Evolutionary conservation across 2,329 filamentous ascomycete genomes (phyloP).

Genomic region (Claviceps digitariae): DNA sequence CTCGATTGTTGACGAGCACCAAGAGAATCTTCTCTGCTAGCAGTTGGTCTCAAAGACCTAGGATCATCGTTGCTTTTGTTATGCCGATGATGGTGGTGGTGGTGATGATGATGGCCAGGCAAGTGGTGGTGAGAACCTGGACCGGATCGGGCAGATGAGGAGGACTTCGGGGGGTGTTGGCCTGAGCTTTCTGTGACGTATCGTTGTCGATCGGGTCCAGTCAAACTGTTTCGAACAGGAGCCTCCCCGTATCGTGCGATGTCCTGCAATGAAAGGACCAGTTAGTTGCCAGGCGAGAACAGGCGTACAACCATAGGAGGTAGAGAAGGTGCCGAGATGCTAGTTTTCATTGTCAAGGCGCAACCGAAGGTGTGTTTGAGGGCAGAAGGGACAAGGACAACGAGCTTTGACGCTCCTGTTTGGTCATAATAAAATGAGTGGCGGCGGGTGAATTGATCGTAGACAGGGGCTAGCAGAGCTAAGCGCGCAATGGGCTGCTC

Average conservation of each 20-base stretch:
- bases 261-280: conserved; percentile 34
- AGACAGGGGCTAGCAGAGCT: background rate
- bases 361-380: background rate
- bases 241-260: conserved; percentile 67
- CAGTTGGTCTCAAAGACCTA: conserved; percentile 53
- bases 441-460: background rate
- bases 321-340: background rate
- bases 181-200: conserved; percentile 36
- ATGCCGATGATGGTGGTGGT: conserved; percentile 45
- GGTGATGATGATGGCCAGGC: conserved; percentile 36
- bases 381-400: background rate
- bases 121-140: conserved; percentile 52
- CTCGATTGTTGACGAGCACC: conserved; percentile 33
- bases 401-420: background rate
- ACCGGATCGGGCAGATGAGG: conserved; percentile 46
- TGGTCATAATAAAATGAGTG: conserved; percentile 1
- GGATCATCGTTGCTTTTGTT: conserved; percentile 56
- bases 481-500: background rate
- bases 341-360: background rate
- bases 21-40: conserved; percentile 55
- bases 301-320: background rate
- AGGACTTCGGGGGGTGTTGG: conserved; percentile 43
- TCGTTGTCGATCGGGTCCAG: conserved; percentile 56
- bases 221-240: conserved; percentile 57
- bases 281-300: background rate